Conservation (phyloP, 305 asterid species). For the Andrographis paniculata region DNA sequence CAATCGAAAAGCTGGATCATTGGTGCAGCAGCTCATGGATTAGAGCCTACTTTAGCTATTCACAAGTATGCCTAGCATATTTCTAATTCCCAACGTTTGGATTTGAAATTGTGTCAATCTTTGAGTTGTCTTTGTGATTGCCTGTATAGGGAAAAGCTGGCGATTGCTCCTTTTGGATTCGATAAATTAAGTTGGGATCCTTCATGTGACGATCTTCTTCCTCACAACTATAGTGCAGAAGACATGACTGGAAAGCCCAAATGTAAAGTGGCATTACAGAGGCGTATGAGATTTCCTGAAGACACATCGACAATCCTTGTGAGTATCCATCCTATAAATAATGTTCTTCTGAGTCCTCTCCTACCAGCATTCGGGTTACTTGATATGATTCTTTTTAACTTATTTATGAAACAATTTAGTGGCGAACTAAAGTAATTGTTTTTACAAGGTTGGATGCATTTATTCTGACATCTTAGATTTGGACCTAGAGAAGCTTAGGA, state of each 20-base stretch:
- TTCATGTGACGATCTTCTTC: slow-evolving; percentile 48
- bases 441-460: slow-evolving; percentile 69
- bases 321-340: slow-evolving; percentile 25
- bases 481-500: slow-evolving; percentile 50
- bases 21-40: slow-evolving; percentile 41
- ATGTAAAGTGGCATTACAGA: slow-evolving; percentile 60
- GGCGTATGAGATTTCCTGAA: slow-evolving; percentile 38
- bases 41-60: slow-evolving; percentile 50
- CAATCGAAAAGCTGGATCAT: slow-evolving; percentile 42
- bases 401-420: not conserved
- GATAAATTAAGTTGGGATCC: slow-evolving; percentile 77
- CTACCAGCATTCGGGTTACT: too few species aligned
- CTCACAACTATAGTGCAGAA: slow-evolving; percentile 45
- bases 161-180: slow-evolving; percentile 58
- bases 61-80: slow-evolving; percentile 48
- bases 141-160: slow-evolving; percentile 53
- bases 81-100: slow-evolving; percentile 7
- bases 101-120: not conserved
- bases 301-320: slow-evolving; percentile 44
- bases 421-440: slow-evolving; percentile 10
- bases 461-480: slow-evolving; percentile 34
- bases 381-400: not conserved
- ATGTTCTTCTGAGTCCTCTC: not conserved
- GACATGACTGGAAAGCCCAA: slow-evolving; percentile 57
- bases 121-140: slow-evolving; percentile 9